Evolutionary conservation across 306 rosid genomes (phyloP).

Genomic region (barrel medic (Medicago truncatula)): MtrunA17r5.0-ANR NC_053044.1:21975501-21976000

Average conservation of each 20-base stretch:
- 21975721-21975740: constrained; percentile 96
- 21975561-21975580: constrained; percentile 91
- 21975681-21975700: constrained; percentile 61
- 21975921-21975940: constrained; percentile 49
- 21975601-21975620: constrained; percentile 81
- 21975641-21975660: constrained; percentile 90
- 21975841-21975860: constrained; percentile 49
- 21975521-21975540: constrained; percentile 47
- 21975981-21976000: constrained; percentile 43
- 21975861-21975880: constrained; percentile 56
- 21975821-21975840: constrained; percentile 50
- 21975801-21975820: constrained; percentile 65
- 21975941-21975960: constrained; percentile 52
- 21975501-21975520: constrained; percentile 54
- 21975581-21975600: constrained; percentile 83
- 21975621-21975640: constrained; percentile 79
- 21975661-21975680: constrained; percentile 74
- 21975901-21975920: constrained; percentile 66
- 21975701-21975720: constrained; percentile 87
- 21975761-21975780: constrained; percentile 70
- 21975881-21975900: constrained; percentile 54
- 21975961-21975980: constrained; percentile 45
- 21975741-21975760: constrained; percentile 66
- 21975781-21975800: constrained; percentile 63
- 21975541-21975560: constrained; percentile 98